Evolutionary conservation across 768 basidiomycete species (phyloP).

Genomic region (Hericium alpestre): DNA sequence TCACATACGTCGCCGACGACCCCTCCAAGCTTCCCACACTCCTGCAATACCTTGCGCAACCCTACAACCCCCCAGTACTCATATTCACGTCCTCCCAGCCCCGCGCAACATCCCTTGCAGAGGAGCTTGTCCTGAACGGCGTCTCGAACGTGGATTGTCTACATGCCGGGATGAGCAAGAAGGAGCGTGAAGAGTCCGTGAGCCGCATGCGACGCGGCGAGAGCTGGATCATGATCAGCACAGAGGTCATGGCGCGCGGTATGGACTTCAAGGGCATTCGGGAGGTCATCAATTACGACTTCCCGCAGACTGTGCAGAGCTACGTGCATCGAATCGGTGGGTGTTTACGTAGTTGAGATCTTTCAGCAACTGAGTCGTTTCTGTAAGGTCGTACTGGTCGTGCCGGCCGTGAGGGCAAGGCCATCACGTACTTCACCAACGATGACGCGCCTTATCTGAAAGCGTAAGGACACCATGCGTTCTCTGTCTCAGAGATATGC

Average conservation of each 20-base stretch:
- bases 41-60: constrained; percentile 64
- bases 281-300: constrained; percentile 95
- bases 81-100: constrained; percentile 89
- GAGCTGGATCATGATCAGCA: constrained; percentile 92
- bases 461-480: constrained; percentile 39
- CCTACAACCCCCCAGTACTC: constrained; percentile 84
- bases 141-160: constrained; percentile 79
- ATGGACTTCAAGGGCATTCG: constrained; percentile 95
- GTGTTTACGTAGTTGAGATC: constrained; percentile 7
- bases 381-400: constrained; percentile 81
- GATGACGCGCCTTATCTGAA: constrained; percentile 89
- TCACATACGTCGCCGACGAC: constrained; percentile 89
- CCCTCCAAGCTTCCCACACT: constrained; percentile 89
- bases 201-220: constrained; percentile 78
- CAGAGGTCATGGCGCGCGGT: constrained; percentile 95
- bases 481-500: constrained; percentile 2
- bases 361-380: constrained; percentile 1
- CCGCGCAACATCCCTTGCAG: constrained; percentile 67
- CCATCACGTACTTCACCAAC: constrained; percentile 92
- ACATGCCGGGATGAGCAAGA: constrained; percentile 82
- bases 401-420: constrained; percentile 85
- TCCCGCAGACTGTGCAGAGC: constrained; percentile 89
- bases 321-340: constrained; percentile 92
- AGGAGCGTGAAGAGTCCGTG: constrained; percentile 80
- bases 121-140: constrained; percentile 72